phyloP scores from a whole-genome alignment of 192 early-diverging fungal species.

The Umbelopsis vinacea region DNA sequence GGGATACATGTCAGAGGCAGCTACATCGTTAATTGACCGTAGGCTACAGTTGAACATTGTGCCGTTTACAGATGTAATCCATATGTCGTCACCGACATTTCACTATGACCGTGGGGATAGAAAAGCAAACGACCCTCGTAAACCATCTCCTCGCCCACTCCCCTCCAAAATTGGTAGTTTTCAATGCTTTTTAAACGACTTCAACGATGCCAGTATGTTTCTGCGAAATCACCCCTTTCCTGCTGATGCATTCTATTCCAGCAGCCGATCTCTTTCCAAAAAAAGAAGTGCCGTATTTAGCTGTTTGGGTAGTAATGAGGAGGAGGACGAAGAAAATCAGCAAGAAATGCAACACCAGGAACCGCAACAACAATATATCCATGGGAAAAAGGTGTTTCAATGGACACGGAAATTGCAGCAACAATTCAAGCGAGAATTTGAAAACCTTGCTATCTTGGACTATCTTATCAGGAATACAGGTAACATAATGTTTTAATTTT shows the following conservation, averaged over 20 bases:
- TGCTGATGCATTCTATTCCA: constrained; percentile 14
- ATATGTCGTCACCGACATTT: constrained; percentile 74
- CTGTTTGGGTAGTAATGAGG: constrained; percentile 22
- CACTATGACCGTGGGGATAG: constrained; percentile 75
- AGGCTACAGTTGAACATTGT: constrained; percentile 76
- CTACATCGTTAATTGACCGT: constrained; percentile 78
- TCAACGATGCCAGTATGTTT: constrained; percentile 83
- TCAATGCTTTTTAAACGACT: constrained; percentile 82
- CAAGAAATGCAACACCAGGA: constrained; percentile 17
- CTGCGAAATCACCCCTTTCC: constrained; percentile 69
- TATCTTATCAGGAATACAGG: constrained; percentile 93
- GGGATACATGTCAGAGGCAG: constrained; percentile 91
- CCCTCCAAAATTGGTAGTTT: constrained; percentile 84
- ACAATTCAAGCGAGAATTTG: constrained; percentile 71
- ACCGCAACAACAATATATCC: constrained; percentile 20
- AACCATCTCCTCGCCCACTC: constrained; percentile 42
- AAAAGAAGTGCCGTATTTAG: constrained; percentile 11
- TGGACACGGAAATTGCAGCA: constrained; percentile 53
- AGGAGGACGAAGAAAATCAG: constrained; percentile 1
- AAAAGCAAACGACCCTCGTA: constrained; percentile 38
- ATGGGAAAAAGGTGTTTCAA: constrained; percentile 36
- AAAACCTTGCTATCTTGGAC: constrained; percentile 83
- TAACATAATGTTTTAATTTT: constrained; percentile 29
- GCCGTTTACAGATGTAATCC: constrained; percentile 79
- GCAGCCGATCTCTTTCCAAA: constrained; percentile 9